These are phyloP conservation scores for Fusarium scirpi DNA, from an alignment of 2,329 filamentous ascomycete species.

Conservation along the genomic window DNA sequence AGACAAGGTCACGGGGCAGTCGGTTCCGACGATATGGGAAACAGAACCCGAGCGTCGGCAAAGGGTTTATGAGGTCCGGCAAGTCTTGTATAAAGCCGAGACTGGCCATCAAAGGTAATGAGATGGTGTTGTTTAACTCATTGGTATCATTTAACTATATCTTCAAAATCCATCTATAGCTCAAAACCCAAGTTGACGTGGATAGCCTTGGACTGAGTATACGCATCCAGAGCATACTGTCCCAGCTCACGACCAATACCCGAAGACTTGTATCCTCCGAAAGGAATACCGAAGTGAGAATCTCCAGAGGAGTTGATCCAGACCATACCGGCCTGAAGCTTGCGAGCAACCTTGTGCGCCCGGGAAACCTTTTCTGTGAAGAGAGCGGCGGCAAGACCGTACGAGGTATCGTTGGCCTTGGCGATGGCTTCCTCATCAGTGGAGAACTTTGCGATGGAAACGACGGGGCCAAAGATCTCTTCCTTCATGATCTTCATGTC, in stretches of 20 bases:
- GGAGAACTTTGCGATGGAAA: conserved; percentile 45
- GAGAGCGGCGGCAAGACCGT: conserved; percentile 66
- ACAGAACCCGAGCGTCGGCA: conserved; percentile 20
- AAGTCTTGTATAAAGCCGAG: background rate
- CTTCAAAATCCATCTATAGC: conserved; percentile 6
- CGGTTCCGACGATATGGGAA: conserved; percentile 20
- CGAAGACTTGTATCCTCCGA: conserved; percentile 47
- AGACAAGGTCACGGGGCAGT: conserved; percentile 14
- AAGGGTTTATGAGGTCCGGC: background rate
- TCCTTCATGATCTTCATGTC: conserved; percentile 48
- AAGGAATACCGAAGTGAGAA: conserved; percentile 47
- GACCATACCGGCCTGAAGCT: conserved; percentile 65
- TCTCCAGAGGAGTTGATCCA: conserved; percentile 52
- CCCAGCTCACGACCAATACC: conserved; percentile 45
- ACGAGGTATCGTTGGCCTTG: conserved; percentile 58
- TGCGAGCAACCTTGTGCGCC: conserved; percentile 56
- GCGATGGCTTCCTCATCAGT: conserved; percentile 42
- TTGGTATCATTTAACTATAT: conserved; percentile 24
- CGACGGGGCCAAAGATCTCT: conserved; percentile 50
- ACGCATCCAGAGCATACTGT: conserved; percentile 45
- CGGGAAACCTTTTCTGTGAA: conserved; percentile 65
- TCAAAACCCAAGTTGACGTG: conserved; percentile 43
- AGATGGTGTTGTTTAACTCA: background rate
- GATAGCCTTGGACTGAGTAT: conserved; percentile 46
- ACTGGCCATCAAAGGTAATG: too few species aligned